These are phyloP conservation scores for Hymenoscyphus occultus DNA, from an alignment of 2,329 filamentous ascomycete genomes.

Conservation along the genomic window DNA sequence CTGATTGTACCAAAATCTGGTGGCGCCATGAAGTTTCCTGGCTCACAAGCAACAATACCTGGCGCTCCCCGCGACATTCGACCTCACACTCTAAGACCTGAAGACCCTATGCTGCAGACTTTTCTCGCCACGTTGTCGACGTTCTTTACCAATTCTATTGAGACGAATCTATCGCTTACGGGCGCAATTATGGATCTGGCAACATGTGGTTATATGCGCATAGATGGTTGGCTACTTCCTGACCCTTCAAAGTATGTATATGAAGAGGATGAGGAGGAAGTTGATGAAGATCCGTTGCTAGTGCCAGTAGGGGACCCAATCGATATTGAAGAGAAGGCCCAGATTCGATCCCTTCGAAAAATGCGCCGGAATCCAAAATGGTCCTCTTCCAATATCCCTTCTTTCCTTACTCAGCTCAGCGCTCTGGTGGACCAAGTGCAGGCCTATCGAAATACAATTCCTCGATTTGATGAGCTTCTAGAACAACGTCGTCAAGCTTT, in stretches of 20 bases:
- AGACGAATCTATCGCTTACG: conserved; percentile 85
- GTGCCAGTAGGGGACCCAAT: conserved; percentile 25
- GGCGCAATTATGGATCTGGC: conserved; percentile 79
- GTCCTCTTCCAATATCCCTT: conserved; percentile 48
- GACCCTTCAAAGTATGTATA: conserved; percentile 64
- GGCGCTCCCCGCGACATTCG: conserved; percentile 59
- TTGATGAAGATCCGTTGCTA: conserved; percentile 41
- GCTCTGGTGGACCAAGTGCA: conserved; percentile 60
- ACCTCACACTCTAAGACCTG: conserved; percentile 58
- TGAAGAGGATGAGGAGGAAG: conserved; percentile 43
- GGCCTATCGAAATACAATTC: conserved; percentile 60
- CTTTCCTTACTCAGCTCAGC: conserved; percentile 57
- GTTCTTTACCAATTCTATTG: conserved; percentile 87
- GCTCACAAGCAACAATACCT: conserved; percentile 53
- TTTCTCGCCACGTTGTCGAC: conserved; percentile 68
- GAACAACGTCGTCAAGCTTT: conserved; percentile 64
- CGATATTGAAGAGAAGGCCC: conserved; percentile 43
- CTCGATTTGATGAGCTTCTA: conserved; percentile 70
- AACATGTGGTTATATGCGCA: conserved; percentile 76
- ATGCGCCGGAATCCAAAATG: conserved; percentile 55
- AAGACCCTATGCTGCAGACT: conserved; percentile 63
- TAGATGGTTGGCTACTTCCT: conserved; percentile 88
- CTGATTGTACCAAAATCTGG: conserved; percentile 61
- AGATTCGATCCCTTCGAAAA: conserved; percentile 46
- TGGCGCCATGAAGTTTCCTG: conserved; percentile 55